These are phyloP conservation scores for Edaphochlamys debaryana DNA, from an alignment of 139 green algal genomes.

Conservation along the genomic window DNA sequence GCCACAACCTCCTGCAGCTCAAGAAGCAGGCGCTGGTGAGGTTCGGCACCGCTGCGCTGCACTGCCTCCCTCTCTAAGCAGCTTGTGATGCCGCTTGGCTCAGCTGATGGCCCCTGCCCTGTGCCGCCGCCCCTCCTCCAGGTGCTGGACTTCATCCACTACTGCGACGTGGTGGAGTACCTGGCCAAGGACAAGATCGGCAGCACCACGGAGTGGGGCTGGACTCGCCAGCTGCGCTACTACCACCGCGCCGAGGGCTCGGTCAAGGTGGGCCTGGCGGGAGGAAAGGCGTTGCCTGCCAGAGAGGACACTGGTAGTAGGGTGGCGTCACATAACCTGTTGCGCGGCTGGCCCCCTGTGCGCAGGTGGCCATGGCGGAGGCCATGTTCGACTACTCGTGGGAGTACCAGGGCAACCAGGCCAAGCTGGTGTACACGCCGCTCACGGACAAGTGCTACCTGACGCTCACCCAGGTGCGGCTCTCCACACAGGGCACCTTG, in stretches of 20 bases:
- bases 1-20: constrained; percentile 74
- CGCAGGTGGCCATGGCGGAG: constrained; percentile 76
- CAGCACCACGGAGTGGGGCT: constrained; percentile 70
- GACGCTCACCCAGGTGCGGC: constrained; percentile 74
- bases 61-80: no score
- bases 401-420: constrained; percentile 87
- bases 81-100: background rate
- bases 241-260: constrained; percentile 54
- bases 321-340: background rate
- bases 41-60: no score
- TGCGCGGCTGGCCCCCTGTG: constrained; percentile 26
- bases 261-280: background rate
- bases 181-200: constrained; percentile 51
- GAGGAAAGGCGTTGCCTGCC: background rate
- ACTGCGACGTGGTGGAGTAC: constrained; percentile 78
- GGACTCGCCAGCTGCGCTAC: constrained; percentile 81
- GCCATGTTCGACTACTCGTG: constrained; percentile 79
- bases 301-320: background rate
- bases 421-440: constrained; percentile 89
- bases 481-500: no score
- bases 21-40: constrained; percentile 74
- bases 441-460: constrained; percentile 91
- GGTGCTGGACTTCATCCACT: constrained; percentile 87
- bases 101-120: background rate
- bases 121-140: background rate